Conservation (phyloP, 2,329 filamentous ascomycete species). For the Exserohilum rostratum region DNA sequence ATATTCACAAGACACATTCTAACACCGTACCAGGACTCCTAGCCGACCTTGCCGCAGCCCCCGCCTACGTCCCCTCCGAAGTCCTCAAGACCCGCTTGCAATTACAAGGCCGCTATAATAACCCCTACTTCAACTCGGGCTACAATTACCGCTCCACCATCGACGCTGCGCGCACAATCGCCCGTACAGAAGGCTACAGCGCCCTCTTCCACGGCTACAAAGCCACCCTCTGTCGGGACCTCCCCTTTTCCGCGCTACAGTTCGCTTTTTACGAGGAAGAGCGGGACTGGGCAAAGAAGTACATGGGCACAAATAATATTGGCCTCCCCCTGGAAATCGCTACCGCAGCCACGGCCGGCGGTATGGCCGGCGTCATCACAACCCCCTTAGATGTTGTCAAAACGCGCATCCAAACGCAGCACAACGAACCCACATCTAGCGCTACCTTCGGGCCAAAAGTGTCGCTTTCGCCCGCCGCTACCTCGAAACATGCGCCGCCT, state of each 20-base stretch:
- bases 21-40: conserved; percentile 70
- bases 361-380: conserved; percentile 90
- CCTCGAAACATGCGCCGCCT: conserved; percentile 41
- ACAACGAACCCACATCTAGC: conserved; percentile 56
- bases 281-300: conserved; percentile 78
- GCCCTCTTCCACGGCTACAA: conserved; percentile 98
- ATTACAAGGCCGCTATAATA: conserved; percentile 92
- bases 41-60: conserved; percentile 87
- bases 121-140: conserved; percentile 88
- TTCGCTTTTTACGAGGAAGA: conserved; percentile 99
- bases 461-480: conserved; percentile 24
- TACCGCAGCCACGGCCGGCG: conserved; percentile 87
- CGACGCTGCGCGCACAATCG: conserved; percentile 85
- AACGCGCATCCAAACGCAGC: conserved; percentile 92
- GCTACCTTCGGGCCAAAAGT: conserved; percentile 23
- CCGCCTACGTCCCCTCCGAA: conserved; percentile 95
- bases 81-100: conserved; percentile 97
- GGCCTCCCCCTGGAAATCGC: conserved; percentile 83
- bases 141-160: conserved; percentile 92
- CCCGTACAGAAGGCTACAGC: conserved; percentile 77
- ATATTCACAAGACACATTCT: neutral
- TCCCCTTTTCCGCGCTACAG: conserved; percentile 94
- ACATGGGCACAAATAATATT: conserved; percentile 81
- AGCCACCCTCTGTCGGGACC: conserved; percentile 89
- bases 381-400: conserved; percentile 98